phyloP scores from a whole-genome alignment of 2,329 filamentous ascomycete genomes.

The Verticillium longisporum region DNA sequence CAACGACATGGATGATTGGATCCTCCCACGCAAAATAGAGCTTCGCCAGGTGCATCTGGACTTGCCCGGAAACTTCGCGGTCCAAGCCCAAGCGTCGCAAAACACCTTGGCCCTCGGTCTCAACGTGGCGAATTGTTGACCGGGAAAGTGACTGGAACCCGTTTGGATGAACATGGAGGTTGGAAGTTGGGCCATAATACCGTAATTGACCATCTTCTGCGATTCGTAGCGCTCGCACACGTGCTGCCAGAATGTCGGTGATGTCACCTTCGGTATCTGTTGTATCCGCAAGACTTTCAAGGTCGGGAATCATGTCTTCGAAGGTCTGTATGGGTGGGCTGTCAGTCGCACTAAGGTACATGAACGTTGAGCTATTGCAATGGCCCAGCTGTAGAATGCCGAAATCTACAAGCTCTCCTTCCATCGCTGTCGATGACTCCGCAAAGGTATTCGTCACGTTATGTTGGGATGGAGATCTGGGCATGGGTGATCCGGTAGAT shows the following conservation, averaged over 20 bases:
- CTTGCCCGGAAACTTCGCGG: slow-evolving; percentile 7
- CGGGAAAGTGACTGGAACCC: not conserved
- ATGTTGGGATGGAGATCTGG: not conserved
- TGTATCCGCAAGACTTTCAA: not conserved
- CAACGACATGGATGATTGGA: slow-evolving; percentile 16
- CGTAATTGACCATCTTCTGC: slow-evolving; percentile 11
- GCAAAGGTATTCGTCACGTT: not conserved
- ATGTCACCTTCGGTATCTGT: slow-evolving; percentile 6
- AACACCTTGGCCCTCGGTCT: not conserved
- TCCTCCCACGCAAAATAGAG: slow-evolving; percentile 19
- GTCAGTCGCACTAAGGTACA: not conserved
- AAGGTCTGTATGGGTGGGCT: not conserved
- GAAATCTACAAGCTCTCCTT: not conserved
- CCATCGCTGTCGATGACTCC: not conserved
- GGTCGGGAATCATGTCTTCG: not conserved
- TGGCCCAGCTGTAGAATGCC: not conserved
- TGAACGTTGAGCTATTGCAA: not conserved
- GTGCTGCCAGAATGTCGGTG: slow-evolving; percentile 8
- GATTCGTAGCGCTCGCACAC: slow-evolving; percentile 9
- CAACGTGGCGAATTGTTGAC: slow-evolving; percentile 1
- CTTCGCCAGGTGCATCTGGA: slow-evolving; percentile 12
- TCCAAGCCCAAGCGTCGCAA: slow-evolving; percentile 10
- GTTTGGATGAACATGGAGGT: slow-evolving; percentile 6
- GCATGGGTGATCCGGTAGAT: not conserved
- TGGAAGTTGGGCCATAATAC: slow-evolving; percentile 15